Conservation (phyloP, 345 rosid species). For the Rhodomyrtus tomentosa region DNA sequence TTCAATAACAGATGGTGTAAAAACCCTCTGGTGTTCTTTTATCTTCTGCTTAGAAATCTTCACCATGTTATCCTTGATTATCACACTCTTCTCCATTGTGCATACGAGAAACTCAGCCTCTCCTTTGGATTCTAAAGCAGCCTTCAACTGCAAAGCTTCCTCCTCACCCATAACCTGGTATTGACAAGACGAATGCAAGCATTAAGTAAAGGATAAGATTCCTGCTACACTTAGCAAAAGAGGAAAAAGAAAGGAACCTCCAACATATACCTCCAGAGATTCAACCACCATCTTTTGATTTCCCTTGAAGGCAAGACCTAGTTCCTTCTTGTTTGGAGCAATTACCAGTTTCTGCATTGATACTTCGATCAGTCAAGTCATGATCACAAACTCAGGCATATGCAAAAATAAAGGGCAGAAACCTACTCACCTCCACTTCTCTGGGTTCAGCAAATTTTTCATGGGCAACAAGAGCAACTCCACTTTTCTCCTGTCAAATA, state of each 20-base stretch:
- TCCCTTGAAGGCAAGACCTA: slow-evolving; percentile 87
- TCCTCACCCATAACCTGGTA: slow-evolving; percentile 73
- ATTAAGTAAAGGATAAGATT: neutral
- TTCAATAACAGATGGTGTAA: slow-evolving; percentile 88
- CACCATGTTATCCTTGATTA: slow-evolving; percentile 70
- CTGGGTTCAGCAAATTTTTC: slow-evolving; percentile 81
- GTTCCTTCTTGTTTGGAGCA: slow-evolving; percentile 65
- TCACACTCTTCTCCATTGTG: slow-evolving; percentile 49
- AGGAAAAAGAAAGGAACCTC: neutral
- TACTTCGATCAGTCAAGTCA: neutral
- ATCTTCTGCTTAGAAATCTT: slow-evolving; percentile 83
- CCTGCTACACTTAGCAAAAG: neutral
- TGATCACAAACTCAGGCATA: neutral
- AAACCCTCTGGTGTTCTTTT: slow-evolving; percentile 82
- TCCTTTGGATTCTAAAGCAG: slow-evolving; percentile 63
- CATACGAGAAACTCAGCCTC: slow-evolving; percentile 78
- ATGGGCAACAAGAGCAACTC: slow-evolving; percentile 64
- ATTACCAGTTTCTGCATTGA: slow-evolving; percentile 65
- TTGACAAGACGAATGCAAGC: neutral
- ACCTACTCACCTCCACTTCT: slow-evolving; percentile 67
- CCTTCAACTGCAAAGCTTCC: slow-evolving; percentile 88
- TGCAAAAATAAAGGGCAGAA: neutral
- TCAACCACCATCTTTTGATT: slow-evolving; percentile 69
- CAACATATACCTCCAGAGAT: slow-evolving; percentile 13
- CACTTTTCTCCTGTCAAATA: slow-evolving; percentile 69